phyloP scores from a whole-genome alignment of 345 rosid genomes.

The Eucalyptus erythrocorys region DNA sequence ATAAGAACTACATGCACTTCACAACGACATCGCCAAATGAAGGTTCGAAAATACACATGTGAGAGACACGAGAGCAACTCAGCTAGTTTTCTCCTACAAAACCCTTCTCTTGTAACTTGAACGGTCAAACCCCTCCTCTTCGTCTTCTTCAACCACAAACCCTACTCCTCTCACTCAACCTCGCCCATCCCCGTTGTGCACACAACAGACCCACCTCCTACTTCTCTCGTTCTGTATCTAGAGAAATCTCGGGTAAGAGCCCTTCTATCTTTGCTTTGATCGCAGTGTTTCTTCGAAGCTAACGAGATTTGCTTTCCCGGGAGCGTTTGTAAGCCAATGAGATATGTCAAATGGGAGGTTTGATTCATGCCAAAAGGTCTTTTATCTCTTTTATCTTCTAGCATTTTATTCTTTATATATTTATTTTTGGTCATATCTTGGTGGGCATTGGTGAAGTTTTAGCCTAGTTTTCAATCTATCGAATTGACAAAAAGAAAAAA shows the following conservation, averaged over 20 bases:
- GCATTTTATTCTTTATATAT: too few relatives aligned
- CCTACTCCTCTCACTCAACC: neutral
- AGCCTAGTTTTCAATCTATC: neutral
- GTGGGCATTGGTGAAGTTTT: neutral
- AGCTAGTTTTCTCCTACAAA: neutral
- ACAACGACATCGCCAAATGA: neutral
- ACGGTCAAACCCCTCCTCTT: neutral
- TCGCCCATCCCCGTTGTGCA: neutral
- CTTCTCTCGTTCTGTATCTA: neutral
- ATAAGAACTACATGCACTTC: neutral
- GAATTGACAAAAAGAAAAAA: too few relatives aligned
- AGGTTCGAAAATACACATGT: neutral
- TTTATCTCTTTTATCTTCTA: neutral
- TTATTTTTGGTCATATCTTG: neutral
- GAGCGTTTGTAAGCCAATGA: too few relatives aligned
- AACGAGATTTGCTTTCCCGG: too few relatives aligned
- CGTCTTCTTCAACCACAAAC: neutral
- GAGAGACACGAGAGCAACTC: neutral
- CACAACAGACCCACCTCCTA: neutral
- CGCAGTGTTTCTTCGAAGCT: too few relatives aligned
- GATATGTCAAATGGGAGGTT: too few relatives aligned
- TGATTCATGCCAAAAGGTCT: neutral
- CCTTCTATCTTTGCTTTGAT: constrained; percentile 12
- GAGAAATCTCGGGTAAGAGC: neutral
- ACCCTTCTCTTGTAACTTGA: neutral